Evolutionary conservation across 805 yeast genomes (phyloP), one percentile per base, ranked within the genome.

Genomic region (Wickerhamomyces ciferrii): DNA sequence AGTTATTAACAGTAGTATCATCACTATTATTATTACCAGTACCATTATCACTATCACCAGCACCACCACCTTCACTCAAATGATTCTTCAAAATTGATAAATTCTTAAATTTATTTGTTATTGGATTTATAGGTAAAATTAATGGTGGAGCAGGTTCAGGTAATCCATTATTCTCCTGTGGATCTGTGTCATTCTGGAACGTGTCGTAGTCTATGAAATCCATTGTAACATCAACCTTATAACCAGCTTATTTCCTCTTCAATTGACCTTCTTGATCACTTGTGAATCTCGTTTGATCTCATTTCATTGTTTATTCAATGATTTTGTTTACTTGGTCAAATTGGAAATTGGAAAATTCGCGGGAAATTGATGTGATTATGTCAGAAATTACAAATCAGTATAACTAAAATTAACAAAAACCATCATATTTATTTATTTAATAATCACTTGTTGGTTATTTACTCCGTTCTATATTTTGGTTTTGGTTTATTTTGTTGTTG

Each of bases 141-240:
- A 70, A 53, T 3, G 74, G 74, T 8, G 68, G 68, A 2, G 73
- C 67, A 1, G 75, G 74, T n/a, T 67, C 64, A 4, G 68, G 66
- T 3, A 60, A 46, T 4, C 48, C 21, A 17, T 9, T 14, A 5
- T 14, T 11, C 2, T n/a, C 19, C 21, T 9, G 2, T 38, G 9
- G 39, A 19, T 14, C 21, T 29, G 24, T 2, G 19, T 36, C 21
- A 39, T 32, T 39, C 11, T 47, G 43, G 34, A 55, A 60, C 4
- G 60, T 46, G 24, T 54, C 58, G 40, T 53, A 59, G 43, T 60
- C 62, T 9, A 60, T 53, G 49, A 54, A 60, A 32, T 60, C 63
- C 63, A 60, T 60, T 17, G 29, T 35, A 4, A 23, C 13, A 3
- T 13, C 38, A 4, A 17, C 23, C 11, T 5, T 27, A 27, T 27